Conservation (phyloP, 768 basidiomycete genomes). For the Termitomyces titanicus region DNA sequence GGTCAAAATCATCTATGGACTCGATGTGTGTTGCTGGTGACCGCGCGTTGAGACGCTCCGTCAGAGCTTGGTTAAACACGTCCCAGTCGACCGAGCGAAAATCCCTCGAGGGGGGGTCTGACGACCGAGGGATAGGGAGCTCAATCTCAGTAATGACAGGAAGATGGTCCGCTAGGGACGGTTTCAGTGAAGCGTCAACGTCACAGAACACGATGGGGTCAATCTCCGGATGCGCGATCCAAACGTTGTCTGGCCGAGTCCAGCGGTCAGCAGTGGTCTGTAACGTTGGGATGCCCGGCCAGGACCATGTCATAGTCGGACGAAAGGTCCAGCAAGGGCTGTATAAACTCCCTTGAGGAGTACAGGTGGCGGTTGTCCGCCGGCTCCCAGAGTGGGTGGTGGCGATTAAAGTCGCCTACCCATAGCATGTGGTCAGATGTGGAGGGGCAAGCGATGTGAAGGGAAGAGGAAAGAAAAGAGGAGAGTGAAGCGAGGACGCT, state of each 20-base stretch:
- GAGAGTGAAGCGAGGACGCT: neutral
- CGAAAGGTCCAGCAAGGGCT: neutral
- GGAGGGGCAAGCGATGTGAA: neutral
- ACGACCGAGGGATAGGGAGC: neutral
- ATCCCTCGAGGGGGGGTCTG: constrained; percentile 6
- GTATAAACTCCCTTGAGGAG: neutral
- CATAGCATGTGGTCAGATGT: neutral
- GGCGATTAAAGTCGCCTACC: neutral
- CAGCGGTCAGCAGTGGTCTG: neutral
- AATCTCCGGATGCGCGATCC: neutral
- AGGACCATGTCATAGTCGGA: neutral
- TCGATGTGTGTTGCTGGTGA: too few species aligned
- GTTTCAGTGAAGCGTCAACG: neutral
- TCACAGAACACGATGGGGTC: neutral
- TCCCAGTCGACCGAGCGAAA: constrained; percentile 21
- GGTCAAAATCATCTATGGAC: constrained; percentile 4
- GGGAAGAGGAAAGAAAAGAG: neutral
- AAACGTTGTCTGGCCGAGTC: constrained; percentile 2
- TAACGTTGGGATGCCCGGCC: neutral
- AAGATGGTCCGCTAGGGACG: constrained; percentile 28
- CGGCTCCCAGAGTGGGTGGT: constrained; percentile 7
- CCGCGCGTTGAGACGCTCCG: neutral
- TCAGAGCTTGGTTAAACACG: constrained; percentile 14
- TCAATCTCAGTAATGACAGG: constrained; percentile 25
- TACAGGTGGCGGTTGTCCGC: constrained; percentile 3